Evolutionary conservation across 2,329 filamentous ascomycete species (phyloP).

Genomic region (Fusarium phyllophilum): DNA sequence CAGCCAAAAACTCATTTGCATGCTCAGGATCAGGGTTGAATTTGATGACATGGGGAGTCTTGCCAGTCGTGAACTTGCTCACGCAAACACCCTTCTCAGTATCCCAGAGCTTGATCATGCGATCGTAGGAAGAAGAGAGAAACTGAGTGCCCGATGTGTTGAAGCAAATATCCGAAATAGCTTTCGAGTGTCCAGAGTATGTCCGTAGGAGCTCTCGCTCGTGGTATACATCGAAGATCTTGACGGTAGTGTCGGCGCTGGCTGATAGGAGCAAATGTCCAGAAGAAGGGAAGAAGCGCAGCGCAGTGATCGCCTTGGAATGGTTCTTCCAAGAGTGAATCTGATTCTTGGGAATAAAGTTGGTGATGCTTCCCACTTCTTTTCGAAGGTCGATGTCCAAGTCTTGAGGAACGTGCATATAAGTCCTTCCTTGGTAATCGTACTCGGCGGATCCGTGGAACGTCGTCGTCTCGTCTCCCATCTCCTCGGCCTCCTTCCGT

Average conservation of each 20-base stretch:
- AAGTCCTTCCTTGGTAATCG: constrained; percentile 95
- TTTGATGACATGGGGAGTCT: constrained; percentile 92
- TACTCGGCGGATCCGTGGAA: constrained; percentile 86
- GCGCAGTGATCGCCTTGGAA: constrained; percentile 83
- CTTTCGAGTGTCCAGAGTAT: constrained; percentile 91
- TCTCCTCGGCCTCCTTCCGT: constrained; percentile 67
- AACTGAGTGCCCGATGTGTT: constrained; percentile 85
- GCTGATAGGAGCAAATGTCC: constrained; percentile 90
- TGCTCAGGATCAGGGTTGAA: constrained; percentile 86
- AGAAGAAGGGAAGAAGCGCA: constrained; percentile 89
- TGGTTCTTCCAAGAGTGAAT: constrained; percentile 90
- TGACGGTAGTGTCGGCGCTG: constrained; percentile 90
- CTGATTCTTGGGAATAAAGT: constrained; percentile 94
- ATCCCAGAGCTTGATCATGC: constrained; percentile 98
- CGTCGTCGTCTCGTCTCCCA: constrained; percentile 80
- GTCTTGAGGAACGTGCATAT: constrained; percentile 97
- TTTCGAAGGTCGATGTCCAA: constrained; percentile 86
- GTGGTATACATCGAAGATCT: constrained; percentile 96
- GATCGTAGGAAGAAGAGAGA: constrained; percentile 90
- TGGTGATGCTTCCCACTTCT: constrained; percentile 81
- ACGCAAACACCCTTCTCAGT: constrained; percentile 93
- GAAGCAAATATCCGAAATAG: constrained; percentile 90
- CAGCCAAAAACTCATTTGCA: constrained; percentile 90
- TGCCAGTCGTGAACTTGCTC: constrained; percentile 89
- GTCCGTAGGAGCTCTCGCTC: constrained; percentile 86